phyloP scores from a whole-genome alignment of 139 green algal genomes.

The Dunaliella primolecta region DNA sequence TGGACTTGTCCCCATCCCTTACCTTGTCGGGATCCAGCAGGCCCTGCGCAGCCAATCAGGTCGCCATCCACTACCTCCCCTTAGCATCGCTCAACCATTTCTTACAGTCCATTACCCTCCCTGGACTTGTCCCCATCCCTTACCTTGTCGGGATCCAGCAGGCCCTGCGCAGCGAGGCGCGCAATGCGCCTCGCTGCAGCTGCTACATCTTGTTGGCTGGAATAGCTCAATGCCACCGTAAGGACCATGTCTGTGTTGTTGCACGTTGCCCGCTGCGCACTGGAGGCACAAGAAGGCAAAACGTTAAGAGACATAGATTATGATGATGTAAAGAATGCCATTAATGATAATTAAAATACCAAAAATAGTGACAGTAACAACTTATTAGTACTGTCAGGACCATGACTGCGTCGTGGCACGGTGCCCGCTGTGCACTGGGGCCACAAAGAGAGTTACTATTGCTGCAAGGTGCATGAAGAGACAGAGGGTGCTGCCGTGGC shows the following conservation, averaged over 20 bases:
- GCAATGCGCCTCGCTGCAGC: conserved; percentile 53
- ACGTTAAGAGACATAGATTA: neutral
- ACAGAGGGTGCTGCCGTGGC: too few species aligned
- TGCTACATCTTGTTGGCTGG: conserved; percentile 67
- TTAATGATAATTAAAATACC: neutral
- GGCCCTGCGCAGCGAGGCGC: conserved; percentile 41
- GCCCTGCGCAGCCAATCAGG: too few species aligned
- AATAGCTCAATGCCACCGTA: conserved; percentile 52
- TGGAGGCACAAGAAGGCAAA: conserved; percentile 3
- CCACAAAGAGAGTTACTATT: too few species aligned
- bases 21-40: conserved; percentile 52
- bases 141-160: conserved; percentile 49
- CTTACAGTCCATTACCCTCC: neutral
- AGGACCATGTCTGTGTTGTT: conserved; percentile 39
- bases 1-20: neutral
- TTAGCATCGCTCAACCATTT: neutral
- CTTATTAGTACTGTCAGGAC: neutral
- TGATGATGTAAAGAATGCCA: neutral
- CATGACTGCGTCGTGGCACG: too few species aligned
- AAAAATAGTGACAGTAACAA: neutral
- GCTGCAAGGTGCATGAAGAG: too few species aligned
- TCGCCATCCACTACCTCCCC: neutral
- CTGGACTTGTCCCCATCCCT: neutral
- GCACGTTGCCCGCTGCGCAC: conserved; percentile 23
- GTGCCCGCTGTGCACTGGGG: too few species aligned